These are phyloP conservation scores for Colletotrichum sp. DNA, from an alignment of 2,329 filamentous ascomycete species.

Conservation along the genomic window DNA sequence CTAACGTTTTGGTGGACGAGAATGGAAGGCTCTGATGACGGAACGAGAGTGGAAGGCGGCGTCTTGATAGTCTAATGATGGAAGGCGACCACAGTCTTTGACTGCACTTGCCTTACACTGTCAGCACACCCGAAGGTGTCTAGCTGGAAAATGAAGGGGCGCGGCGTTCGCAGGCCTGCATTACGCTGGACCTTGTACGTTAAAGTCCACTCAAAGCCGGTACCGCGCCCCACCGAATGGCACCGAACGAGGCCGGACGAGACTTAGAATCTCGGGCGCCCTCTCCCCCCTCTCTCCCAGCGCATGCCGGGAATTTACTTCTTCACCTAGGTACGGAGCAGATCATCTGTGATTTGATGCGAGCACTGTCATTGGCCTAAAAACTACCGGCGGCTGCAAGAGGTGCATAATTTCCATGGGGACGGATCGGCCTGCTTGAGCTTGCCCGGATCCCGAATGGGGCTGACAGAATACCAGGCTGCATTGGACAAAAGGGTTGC, in stretches of 20 bases:
- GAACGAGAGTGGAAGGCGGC: background rate
- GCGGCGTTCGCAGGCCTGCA: background rate
- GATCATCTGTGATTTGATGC: background rate
- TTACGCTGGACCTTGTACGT: background rate
- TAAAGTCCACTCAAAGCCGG: background rate
- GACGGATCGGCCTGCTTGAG: background rate
- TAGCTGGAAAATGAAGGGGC: background rate
- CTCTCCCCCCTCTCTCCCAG: background rate
- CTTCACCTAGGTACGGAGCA: background rate
- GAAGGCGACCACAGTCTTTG: background rate
- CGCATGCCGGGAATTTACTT: background rate
- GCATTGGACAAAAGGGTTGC: background rate
- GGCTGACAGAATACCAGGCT: background rate
- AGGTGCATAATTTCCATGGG: no score
- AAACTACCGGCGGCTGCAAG: no score
- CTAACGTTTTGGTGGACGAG: no score
- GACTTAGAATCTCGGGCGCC: background rate
- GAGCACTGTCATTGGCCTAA: background rate
- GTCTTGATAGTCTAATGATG: background rate
- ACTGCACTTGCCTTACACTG: background rate
- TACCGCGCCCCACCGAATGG: background rate
- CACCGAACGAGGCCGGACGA: background rate
- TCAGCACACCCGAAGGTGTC: background rate
- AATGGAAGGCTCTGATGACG: background rate
- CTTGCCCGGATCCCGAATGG: background rate